These are phyloP conservation scores for Hysterangium stoloniferum DNA, from an alignment of 768 basidiomycete genomes.

Conservation along the genomic window DNA sequence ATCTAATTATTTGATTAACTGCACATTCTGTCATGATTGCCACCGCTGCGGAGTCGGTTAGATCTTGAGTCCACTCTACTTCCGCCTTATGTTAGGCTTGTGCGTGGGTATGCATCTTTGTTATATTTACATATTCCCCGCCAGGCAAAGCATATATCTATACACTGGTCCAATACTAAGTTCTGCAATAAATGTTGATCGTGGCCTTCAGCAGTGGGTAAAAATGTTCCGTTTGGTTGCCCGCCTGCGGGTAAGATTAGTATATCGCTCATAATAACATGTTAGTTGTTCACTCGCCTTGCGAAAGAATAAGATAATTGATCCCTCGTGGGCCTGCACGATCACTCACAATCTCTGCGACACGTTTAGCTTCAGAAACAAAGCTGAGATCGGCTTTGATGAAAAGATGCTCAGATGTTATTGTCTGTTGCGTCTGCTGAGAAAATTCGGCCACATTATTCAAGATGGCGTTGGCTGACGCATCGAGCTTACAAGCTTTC, in stretches of 20 bases:
- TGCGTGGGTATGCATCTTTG: constrained; percentile 27
- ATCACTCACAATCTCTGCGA: neutral
- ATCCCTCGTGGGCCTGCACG: neutral
- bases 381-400: neutral
- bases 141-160: constrained; percentile 67
- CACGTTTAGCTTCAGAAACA: neutral
- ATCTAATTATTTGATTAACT: constrained; percentile 29
- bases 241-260: neutral
- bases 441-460: constrained; percentile 1
- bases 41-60: constrained; percentile 72
- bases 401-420: neutral
- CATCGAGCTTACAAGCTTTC: neutral
- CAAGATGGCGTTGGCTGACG: neutral
- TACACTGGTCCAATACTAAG: constrained; percentile 80
- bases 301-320: neutral
- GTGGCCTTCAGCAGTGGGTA: neutral
- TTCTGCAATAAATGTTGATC: constrained; percentile 47
- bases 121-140: constrained; percentile 1
- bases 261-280: neutral
- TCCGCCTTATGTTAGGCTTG: constrained; percentile 68
- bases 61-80: constrained; percentile 66
- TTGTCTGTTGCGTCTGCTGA: neutral
- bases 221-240: neutral
- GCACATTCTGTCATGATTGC: constrained; percentile 96
- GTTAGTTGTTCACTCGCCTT: neutral